A percentile compares a stretch with the other conserved stretches of the same genome.
Evolutionary conservation across 768 basidiomycete genomes (phyloP).

Genomic region (Baorangia bicolor): DNA sequence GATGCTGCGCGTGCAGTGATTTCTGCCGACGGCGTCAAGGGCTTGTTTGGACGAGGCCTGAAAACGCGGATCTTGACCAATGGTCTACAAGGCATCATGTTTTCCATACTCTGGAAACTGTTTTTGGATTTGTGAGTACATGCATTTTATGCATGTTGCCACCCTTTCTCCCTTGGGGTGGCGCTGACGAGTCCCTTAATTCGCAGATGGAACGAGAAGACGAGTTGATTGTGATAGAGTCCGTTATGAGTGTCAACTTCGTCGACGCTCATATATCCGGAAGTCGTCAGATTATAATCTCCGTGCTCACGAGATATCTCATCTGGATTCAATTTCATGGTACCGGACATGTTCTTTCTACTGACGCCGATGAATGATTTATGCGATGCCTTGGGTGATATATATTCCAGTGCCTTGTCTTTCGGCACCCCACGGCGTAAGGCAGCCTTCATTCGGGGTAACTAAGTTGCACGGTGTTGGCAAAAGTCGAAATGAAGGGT

Average conservation of each 20-base stretch:
- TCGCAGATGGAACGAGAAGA: slow-evolving; percentile 38
- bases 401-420: too few relatives aligned
- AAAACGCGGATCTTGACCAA: slow-evolving; percentile 89
- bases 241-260: not conserved
- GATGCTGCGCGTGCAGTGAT: slow-evolving; percentile 79
- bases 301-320: not conserved
- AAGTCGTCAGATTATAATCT: not conserved
- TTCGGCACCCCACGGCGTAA: too few relatives aligned
- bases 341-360: not conserved
- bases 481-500: not conserved
- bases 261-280: not conserved
- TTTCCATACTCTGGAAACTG: slow-evolving; percentile 86
- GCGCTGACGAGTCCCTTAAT: not conserved
- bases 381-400: not conserved
- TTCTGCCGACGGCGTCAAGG: slow-evolving; percentile 68
- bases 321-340: not conserved
- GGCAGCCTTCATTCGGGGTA: too few relatives aligned
- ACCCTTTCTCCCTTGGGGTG: not conserved
- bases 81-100: slow-evolving; percentile 89
- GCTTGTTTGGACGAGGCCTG: slow-evolving; percentile 85
- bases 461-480: too few relatives aligned
- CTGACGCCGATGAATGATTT: not conserved
- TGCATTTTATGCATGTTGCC: not conserved
- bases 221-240: not conserved
- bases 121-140: slow-evolving; percentile 82